Conservation (phyloP, 1,139 yeast species). For the Blastobotrys elegans region DNA sequence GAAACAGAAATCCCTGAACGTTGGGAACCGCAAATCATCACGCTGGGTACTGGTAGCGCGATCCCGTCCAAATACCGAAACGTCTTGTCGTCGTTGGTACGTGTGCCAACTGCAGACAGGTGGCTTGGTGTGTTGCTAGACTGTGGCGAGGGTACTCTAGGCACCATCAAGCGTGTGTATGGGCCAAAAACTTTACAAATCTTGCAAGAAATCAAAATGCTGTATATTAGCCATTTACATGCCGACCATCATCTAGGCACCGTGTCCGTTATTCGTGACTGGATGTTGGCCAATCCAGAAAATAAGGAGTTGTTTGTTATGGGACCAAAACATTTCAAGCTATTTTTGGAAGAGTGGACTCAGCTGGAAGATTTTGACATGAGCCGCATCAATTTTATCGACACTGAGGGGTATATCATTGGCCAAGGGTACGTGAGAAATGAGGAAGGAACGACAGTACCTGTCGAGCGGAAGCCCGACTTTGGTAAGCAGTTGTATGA, state of each 20-base stretch:
- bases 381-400: conserved; percentile 47
- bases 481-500: background rate
- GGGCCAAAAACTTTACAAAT: conserved; percentile 45
- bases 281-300: conserved; percentile 46
- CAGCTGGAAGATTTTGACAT: conserved; percentile 49
- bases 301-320: conserved; percentile 46
- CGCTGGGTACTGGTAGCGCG: conserved; percentile 94
- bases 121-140: conserved; percentile 50
- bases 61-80: conserved; percentile 81
- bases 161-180: conserved; percentile 61
- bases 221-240: conserved; percentile 85
- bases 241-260: conserved; percentile 97
- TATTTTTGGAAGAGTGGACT: conserved; percentile 69
- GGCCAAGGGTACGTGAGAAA: conserved; percentile 26
- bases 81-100: conserved; percentile 70
- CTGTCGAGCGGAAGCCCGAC: background rate
- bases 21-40: conserved; percentile 51
- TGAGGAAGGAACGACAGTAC: background rate
- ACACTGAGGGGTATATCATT: conserved; percentile 59
- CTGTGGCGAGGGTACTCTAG: conserved; percentile 91
- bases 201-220: conserved; percentile 48
- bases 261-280: conserved; percentile 59
- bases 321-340: conserved; percentile 70
- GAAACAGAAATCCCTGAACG: background rate
- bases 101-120: conserved; percentile 46